phyloP scores from a whole-genome alignment of 345 rosid genomes.

The Acer campestre region DNA sequence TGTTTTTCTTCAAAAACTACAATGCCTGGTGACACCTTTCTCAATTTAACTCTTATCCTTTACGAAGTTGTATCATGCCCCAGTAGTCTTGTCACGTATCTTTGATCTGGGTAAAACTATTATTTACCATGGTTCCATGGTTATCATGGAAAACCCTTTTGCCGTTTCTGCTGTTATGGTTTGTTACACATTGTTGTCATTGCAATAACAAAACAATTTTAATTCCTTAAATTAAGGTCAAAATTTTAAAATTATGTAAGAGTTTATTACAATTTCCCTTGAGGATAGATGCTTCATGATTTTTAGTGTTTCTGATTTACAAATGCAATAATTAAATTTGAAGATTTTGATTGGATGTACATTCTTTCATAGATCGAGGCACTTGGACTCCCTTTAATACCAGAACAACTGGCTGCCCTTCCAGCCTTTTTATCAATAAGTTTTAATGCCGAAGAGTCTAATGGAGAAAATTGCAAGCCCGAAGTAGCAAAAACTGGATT shows the following conservation, averaged over 20 bases:
- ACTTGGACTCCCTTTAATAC: constrained; percentile 77
- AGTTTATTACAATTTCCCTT: background rate
- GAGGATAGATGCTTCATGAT: background rate
- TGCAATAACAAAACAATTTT: background rate
- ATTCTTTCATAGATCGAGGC: constrained; percentile 70
- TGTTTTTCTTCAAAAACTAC: background rate
- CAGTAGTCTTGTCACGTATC: no score
- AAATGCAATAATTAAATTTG: background rate
- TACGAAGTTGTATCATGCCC: no score
- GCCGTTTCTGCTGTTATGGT: background rate
- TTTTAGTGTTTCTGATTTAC: background rate
- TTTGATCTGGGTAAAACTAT: no score
- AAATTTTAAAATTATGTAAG: background rate
- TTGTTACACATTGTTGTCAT: background rate
- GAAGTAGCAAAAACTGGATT: constrained; percentile 99
- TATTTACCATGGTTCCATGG: no score
- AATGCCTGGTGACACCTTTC: background rate
- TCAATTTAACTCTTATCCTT: background rate
- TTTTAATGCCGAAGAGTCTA: constrained; percentile 66
- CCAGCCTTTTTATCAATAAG: constrained; percentile 86
- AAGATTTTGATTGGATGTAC: constrained; percentile 23
- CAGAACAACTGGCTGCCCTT: constrained; percentile 73
- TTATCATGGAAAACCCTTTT: background rate
- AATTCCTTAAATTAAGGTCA: background rate
- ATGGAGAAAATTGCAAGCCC: constrained; percentile 69